These are phyloP conservation scores for Aspergillus conjunctus DNA, from an alignment of 495 filamentous ascomycete species.

Conservation along the genomic window DNA sequence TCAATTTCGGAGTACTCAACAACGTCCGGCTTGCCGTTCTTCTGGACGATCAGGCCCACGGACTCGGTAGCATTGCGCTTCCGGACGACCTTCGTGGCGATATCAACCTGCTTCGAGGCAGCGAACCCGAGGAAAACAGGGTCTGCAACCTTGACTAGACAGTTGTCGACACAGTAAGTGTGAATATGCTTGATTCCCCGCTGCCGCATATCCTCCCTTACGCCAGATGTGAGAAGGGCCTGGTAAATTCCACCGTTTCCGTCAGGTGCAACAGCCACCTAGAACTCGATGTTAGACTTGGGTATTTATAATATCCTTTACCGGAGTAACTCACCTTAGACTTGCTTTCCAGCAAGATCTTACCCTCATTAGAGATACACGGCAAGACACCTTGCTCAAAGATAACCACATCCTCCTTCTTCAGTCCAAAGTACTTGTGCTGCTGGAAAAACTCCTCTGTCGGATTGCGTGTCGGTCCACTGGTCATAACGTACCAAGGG, in stretches of 20 bases:
- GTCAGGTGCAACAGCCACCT: slow-evolving; percentile 95
- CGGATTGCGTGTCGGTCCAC: slow-evolving; percentile 87
- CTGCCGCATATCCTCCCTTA: slow-evolving; percentile 83
- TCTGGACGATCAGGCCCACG: slow-evolving; percentile 89
- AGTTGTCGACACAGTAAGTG: slow-evolving; percentile 98
- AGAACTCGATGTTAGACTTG: slow-evolving; percentile 4
- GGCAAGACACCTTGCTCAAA: slow-evolving; percentile 98
- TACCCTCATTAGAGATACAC: slow-evolving; percentile 96
- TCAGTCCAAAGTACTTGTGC: slow-evolving; percentile 85
- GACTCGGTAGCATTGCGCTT: slow-evolving; percentile 98
- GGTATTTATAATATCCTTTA: background rate
- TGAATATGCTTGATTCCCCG: slow-evolving; percentile 95
- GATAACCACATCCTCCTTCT: slow-evolving; percentile 81
- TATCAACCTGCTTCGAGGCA: slow-evolving; percentile 85
- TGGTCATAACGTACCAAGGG: slow-evolving; percentile 99
- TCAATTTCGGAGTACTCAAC: slow-evolving; percentile 99
- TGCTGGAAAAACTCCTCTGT: slow-evolving; percentile 93
- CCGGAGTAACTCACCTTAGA: slow-evolving; percentile 59
- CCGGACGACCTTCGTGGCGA: slow-evolving; percentile 97
- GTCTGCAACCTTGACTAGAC: slow-evolving; percentile 95
- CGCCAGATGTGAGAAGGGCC: slow-evolving; percentile 78
- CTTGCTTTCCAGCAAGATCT: slow-evolving; percentile 92
- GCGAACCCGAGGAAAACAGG: slow-evolving; percentile 95
- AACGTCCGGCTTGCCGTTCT: slow-evolving; percentile 96
- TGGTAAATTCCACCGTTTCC: slow-evolving; percentile 98